phyloP scores from a whole-genome alignment of 2,329 filamentous ascomycete species.

The Claviceps cyperi region DNA sequence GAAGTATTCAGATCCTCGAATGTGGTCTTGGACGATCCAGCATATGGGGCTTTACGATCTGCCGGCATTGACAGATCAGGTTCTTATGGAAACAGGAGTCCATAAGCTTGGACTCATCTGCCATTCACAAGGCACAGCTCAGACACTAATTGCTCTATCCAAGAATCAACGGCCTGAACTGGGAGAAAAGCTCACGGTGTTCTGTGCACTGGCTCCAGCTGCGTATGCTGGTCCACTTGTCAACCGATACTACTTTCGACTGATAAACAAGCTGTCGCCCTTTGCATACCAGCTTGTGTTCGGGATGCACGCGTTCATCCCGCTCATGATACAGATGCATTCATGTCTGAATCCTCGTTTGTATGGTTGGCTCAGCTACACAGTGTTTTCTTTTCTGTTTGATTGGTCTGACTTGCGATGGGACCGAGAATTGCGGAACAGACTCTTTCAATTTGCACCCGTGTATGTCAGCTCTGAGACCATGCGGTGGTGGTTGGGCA shows the following conservation, averaged over 20 bases:
- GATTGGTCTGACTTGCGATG: constrained; percentile 74
- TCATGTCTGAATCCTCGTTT: constrained; percentile 45
- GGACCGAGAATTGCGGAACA: constrained; percentile 64
- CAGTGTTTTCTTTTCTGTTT: constrained; percentile 81
- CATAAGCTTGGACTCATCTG: constrained; percentile 68
- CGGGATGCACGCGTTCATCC: constrained; percentile 86
- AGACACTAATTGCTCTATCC: constrained; percentile 75
- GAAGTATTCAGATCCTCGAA: constrained; percentile 61
- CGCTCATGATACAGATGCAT: constrained; percentile 83
- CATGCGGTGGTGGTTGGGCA: constrained; percentile 91
- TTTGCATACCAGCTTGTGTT: constrained; percentile 67
- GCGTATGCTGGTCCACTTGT: constrained; percentile 81
- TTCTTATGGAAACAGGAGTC: constrained; percentile 71
- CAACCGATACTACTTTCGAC: constrained; percentile 78
- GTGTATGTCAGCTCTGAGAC: constrained; percentile 81
- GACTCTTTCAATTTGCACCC: constrained; percentile 85
- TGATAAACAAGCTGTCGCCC: constrained; percentile 71
- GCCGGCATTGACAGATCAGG: constrained; percentile 63
- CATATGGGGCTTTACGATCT: constrained; percentile 89
- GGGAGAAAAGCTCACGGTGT: constrained; percentile 69
- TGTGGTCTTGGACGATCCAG: constrained; percentile 95
- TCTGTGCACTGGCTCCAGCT: constrained; percentile 81
- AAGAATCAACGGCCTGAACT: constrained; percentile 82
- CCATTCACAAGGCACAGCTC: constrained; percentile 83
- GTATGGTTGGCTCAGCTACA: constrained; percentile 75